A percentile compares a stretch with the other conserved stretches of the same genome.
These are phyloP conservation scores for Cystoisospora suis DNA, from an alignment of 169 alveolate genomes.

Conservation along the genomic window DNA sequence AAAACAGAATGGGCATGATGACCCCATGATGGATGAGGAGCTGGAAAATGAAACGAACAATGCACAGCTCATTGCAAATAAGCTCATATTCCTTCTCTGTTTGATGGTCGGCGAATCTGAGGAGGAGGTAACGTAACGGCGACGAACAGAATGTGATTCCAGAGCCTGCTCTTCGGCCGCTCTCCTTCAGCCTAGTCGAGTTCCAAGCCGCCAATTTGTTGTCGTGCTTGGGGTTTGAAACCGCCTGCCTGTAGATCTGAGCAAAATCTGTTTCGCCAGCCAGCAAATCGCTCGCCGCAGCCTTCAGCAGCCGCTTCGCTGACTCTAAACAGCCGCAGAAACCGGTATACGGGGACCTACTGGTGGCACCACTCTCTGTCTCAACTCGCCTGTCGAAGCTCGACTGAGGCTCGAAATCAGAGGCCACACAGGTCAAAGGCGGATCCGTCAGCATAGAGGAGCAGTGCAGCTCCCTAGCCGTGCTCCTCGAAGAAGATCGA, in stretches of 20 bases:
- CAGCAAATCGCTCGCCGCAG: neutral
- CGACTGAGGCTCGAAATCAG: neutral
- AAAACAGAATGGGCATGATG: constrained; percentile 7
- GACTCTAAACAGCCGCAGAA: no score
- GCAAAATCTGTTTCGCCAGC: constrained; percentile 12
- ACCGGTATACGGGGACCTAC: no score
- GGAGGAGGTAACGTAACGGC: neutral
- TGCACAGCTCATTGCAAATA: neutral
- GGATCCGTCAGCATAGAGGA: neutral
- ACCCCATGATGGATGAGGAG: constrained; percentile 7
- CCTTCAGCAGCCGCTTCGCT: neutral
- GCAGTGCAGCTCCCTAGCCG: neutral
- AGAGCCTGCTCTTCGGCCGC: neutral
- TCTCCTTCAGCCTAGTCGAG: neutral
- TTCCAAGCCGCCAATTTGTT: neutral
- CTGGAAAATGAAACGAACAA: neutral
- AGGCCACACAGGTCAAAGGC: neutral
- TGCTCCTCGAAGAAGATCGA: neutral
- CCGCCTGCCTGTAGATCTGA: neutral
- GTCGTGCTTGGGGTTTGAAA: neutral
- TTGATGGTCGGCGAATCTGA: neutral
- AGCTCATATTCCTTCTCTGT: constrained; percentile 14
- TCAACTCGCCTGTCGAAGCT: neutral
- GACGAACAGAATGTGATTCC: neutral
- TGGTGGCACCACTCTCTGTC: no score